Evolutionary conservation across 225 moss, liverwort and hornwort genomes (phyloP).

Genomic region (Pleurozium schreberi): DNA sequence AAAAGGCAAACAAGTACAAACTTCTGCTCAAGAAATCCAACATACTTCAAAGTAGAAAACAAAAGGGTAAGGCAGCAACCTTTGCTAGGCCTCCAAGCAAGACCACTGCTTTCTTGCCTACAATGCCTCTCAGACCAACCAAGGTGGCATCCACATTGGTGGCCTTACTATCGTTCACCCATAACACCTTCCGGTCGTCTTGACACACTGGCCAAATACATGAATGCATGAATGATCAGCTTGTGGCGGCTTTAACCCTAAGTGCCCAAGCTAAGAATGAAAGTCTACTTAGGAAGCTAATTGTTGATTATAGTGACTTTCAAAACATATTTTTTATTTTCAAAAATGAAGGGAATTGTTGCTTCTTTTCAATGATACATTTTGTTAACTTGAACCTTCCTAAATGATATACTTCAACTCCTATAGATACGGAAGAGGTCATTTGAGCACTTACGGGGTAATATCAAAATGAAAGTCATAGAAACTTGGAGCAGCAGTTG

Average conservation of each 20-base stretch:
- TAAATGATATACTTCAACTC: background rate
- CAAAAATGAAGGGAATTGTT: background rate
- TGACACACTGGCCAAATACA: constrained; percentile 40
- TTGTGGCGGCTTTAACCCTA: background rate
- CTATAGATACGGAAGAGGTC: background rate
- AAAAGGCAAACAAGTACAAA: background rate
- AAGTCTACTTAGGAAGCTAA: background rate
- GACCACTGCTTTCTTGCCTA: constrained; percentile 72
- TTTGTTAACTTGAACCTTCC: background rate
- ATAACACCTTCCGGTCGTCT: constrained; percentile 61
- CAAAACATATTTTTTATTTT: background rate
- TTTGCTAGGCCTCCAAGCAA: constrained; percentile 91
- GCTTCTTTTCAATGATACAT: too few relatives aligned
- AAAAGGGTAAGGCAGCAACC: constrained; percentile 18
- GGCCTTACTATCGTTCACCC: constrained; percentile 98
- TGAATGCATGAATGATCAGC: background rate
- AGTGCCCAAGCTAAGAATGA: background rate
- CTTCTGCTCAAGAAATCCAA: background rate
- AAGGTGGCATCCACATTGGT: constrained; percentile 88
- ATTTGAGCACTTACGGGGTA: background rate
- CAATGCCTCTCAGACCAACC: constrained; percentile 57
- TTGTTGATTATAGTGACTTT: background rate
- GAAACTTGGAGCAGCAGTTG: background rate
- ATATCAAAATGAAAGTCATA: background rate
- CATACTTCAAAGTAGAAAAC: background rate